Base-by-base conservation (phyloP, 371 early-diverging fungal genomes). In the Syncephalis fuscata region DNA sequence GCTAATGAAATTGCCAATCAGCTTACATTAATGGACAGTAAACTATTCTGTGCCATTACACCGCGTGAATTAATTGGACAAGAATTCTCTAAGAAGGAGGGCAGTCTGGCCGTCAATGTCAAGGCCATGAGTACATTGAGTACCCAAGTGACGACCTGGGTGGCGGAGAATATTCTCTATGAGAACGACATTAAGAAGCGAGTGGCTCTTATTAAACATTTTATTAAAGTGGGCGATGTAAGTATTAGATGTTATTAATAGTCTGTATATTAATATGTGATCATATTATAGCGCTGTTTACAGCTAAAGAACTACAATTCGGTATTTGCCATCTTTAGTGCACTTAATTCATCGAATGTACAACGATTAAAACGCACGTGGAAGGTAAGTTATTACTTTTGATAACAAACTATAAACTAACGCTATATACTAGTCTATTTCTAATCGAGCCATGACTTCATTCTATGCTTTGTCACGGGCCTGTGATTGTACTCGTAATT, bases 311-410 rank as follows among this genome's bases (percentile, higher is more conserved):
- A 96, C 63, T 96, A 78, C 53, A 89, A 88, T 64, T 82, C 89
- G 4, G 75, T 92, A 47, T 84, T 87, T 73, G 77, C 88, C 10
- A 80, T 93, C 42, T 66, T 91, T 22, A 89, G 89, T 19, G 90
- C 85, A 0, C 81, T 96, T 56, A 80, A 85, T 36, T 82, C 88
- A 5, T 82, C 89, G 7, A 84, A 90, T 1, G 74, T 96, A 43
- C 82, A 84, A 53, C 82, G 97, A n/a, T 66, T 94, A 41, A 76
- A 75, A 20, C 78, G 83, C 45, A 93, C 97, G 0, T 91, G 90
- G 89, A 80, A 82, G 52, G 64, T 67, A 3, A 49, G 32, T n/a
- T n/a, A n/a, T n/a, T n/a, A n/a, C n/a, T n/a, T n/a, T n/a, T n/a
- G n/a, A n/a, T n/a, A n/a, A n/a, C n/a, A n/a, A n/a, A n/a, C n/a